phyloP scores from a whole-genome alignment of 257 asterid genomes.

The Cordia subcordata region DNA sequence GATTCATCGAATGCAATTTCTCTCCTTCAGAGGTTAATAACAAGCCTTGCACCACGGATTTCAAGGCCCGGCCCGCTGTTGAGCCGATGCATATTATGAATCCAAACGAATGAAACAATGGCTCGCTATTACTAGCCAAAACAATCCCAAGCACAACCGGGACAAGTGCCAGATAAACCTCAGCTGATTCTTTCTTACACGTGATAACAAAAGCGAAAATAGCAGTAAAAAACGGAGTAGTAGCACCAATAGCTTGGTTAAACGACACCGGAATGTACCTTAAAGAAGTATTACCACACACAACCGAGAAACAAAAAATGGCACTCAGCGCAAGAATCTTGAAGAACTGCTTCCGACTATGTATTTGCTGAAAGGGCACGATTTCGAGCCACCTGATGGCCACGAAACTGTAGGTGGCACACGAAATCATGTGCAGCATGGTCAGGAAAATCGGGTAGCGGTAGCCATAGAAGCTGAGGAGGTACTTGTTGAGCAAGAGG shows the following conservation, averaged over 20 bases:
- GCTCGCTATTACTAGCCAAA: conserved; percentile 91
- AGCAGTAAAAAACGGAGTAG: conserved; percentile 93
- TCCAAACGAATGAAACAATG: conserved; percentile 78
- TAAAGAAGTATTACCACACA: conserved; percentile 88
- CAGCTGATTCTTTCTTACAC: conserved; percentile 73
- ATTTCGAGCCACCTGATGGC: conserved; percentile 76
- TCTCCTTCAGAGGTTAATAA: conserved; percentile 78
- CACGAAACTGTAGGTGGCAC: conserved; percentile 62
- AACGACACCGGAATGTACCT: conserved; percentile 89
- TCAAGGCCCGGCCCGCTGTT: conserved; percentile 89
- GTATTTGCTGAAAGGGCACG: conserved; percentile 85
- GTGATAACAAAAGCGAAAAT: conserved; percentile 80
- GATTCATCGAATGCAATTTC: conserved; percentile 92
- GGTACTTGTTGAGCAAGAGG: conserved; percentile 73
- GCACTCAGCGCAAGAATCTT: conserved; percentile 69
- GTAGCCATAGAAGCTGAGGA: conserved; percentile 78
- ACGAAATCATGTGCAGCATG: conserved; percentile 88
- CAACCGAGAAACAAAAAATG: conserved; percentile 87
- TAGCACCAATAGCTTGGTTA: conserved; percentile 92
- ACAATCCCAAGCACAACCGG: conserved; percentile 95
- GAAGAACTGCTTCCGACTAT: conserved; percentile 73
- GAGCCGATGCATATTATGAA: conserved; percentile 83
- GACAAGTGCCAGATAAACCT: conserved; percentile 79
- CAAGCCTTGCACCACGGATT: conserved; percentile 89
- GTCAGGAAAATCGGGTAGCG: conserved; percentile 88